Evolutionary conservation across 768 basidiomycete species (phyloP), one percentile per base, ranked within the genome.

Genomic region (Sporobolomyces pararoseus): DNA sequence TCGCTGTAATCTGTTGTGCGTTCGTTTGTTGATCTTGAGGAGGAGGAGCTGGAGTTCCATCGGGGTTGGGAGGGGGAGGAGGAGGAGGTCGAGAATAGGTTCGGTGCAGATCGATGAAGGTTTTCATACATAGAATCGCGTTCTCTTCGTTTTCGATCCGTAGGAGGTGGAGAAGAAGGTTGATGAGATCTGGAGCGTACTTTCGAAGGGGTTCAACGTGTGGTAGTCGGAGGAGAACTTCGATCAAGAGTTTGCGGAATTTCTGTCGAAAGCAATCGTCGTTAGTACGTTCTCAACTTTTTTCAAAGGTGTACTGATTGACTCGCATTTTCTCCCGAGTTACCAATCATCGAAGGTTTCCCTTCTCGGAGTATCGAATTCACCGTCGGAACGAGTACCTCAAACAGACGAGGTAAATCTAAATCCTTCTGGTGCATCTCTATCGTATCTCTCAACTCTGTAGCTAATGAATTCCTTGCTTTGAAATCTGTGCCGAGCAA

Each of bases 81-180:
- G 63, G 31, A 0, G 69, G 58, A 55, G 89, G 81, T 14, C 84
- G 80, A 75, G 89, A 85, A 78, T 89, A 90, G 59, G 84, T 85
- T 57, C 95, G 86, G 76, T 90, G 85, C 27, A 93, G 83, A 80
- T 99, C 95, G 67, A 91, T 88, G 76, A 96, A 83, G 65, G 87
- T 89, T 81, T 97, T 98, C 84, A 93, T 91, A 64, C 88, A 89
- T 3, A 87, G 84, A 37, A 88, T 84, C 3, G 90, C 96, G 77
- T 93, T 94, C 78, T 99, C 96, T 80, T 99, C 96, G 78, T 96
- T 97, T 81, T 99, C 96, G 73, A 85, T 82, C 31, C 89, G 87
- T 35, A 98, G 83, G 61, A 92, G 82, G 71, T 90, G 84, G 44
- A 97, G 83, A 86, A 96, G 87, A 61, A 91, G 87, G 63, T 83